These are phyloP conservation scores for Trypanosoma vivax DNA, from an alignment of 208 protist genomes.

Conservation along the genomic window DNA sequence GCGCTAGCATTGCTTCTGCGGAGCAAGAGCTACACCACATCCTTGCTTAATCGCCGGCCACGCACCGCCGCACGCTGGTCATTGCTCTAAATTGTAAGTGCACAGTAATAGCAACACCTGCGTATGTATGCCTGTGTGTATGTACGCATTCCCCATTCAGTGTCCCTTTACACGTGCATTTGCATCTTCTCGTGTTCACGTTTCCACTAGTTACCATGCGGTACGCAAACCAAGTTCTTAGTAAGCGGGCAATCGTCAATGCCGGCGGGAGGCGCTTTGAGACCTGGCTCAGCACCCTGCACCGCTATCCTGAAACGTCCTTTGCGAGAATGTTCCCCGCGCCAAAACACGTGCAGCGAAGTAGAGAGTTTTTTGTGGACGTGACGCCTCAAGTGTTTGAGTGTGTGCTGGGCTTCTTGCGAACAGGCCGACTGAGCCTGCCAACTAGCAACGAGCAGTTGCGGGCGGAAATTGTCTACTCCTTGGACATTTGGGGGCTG, in stretches of 20 bases:
- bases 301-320: constrained; percentile 49
- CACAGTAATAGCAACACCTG: too few species aligned
- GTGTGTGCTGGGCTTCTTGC: constrained; percentile 62
- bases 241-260: constrained; percentile 47
- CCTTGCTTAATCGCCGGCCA: background rate
- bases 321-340: constrained; percentile 57
- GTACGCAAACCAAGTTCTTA: constrained; percentile 19
- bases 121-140: too few species aligned
- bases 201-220: background rate
- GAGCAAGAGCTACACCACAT: constrained; percentile 3
- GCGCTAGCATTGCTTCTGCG: constrained; percentile 7
- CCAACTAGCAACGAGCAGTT: constrained; percentile 53
- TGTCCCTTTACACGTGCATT: background rate
- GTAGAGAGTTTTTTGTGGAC: constrained; percentile 63
- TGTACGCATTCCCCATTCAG: background rate
- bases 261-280: constrained; percentile 64
- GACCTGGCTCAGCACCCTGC: constrained; percentile 56
- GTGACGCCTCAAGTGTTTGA: constrained; percentile 76
- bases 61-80: background rate
- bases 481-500: constrained; percentile 63
- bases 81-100: too few species aligned
- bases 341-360: background rate
- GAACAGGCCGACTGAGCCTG: constrained; percentile 50
- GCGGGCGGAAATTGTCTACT: constrained; percentile 60
- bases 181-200: background rate